Conservation (phyloP, 148 eudicot species). For the Pouteria glomerata region DNA sequence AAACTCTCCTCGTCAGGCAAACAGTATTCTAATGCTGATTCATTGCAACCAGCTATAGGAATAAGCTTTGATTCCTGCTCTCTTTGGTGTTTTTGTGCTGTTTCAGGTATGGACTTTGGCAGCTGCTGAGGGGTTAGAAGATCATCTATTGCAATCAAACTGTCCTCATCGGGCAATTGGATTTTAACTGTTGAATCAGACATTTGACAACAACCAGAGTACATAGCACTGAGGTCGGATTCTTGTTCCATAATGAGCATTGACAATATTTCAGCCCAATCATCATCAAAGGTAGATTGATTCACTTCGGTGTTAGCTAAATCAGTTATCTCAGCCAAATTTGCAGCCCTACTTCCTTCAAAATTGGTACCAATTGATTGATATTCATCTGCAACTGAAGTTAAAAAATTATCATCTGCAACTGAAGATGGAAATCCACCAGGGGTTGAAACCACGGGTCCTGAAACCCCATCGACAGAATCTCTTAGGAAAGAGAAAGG, state of each 20-base stretch:
- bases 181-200: background rate
- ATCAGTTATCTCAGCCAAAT: background rate
- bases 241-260: background rate
- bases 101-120: background rate
- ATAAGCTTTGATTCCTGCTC: background rate
- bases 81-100: background rate
- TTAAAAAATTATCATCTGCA: background rate
- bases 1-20: conserved; percentile 15
- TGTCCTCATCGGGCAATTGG: too few relatives aligned
- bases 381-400: background rate
- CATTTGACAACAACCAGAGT: background rate
- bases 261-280: conserved; percentile 9
- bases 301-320: background rate
- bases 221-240: background rate
- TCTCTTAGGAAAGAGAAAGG: background rate
- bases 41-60: background rate
- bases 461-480: background rate
- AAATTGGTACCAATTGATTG: background rate
- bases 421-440: background rate
- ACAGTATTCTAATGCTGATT: background rate
- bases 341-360: background rate
- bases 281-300: conserved; percentile 8
- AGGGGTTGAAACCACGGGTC: background rate
- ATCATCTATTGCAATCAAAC: too few relatives aligned
- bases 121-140: background rate